A percentile compares a stretch with the other conserved stretches of the same genome.
Conservation (phyloP, 208 protist species). For the Trypanosoma boissoni region DNA sequence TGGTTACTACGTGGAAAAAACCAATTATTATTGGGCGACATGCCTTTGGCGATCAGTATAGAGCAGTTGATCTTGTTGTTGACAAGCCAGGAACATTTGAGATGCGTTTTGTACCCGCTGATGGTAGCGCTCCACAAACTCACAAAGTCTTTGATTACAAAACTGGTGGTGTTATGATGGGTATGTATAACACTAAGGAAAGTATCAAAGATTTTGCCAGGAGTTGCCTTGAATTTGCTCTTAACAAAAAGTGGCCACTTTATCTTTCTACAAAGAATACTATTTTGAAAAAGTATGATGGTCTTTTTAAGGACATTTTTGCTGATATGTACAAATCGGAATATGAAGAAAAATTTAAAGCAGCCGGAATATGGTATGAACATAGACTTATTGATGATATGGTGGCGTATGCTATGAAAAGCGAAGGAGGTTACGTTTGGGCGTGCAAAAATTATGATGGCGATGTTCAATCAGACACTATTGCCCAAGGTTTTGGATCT, state of each 20-base stretch:
- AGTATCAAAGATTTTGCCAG: conserved; percentile 88
- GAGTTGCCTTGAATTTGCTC: conserved; percentile 75
- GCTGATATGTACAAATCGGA: conserved; percentile 67
- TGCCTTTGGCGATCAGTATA: conserved; percentile 86
- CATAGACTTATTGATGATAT: conserved; percentile 93
- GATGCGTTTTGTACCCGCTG: conserved; percentile 63
- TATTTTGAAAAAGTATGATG: conserved; percentile 93
- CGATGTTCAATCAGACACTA: conserved; percentile 91
- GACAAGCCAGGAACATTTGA: conserved; percentile 57
- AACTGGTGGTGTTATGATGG: conserved; percentile 60
- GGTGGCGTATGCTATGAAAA: conserved; percentile 73
- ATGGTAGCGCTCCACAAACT: conserved; percentile 28
- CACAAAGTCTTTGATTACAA: conserved; percentile 68
- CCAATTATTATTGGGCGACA: conserved; percentile 89
- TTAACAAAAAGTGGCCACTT: conserved; percentile 66
- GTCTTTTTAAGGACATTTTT: conserved; percentile 91
- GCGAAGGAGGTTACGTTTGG: conserved; percentile 83
- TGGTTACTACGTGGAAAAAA: conserved; percentile 68
- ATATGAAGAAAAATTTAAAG: conserved; percentile 49
- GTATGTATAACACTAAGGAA: conserved; percentile 90
- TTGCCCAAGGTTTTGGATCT: conserved; percentile 88
- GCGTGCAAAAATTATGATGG: conserved; percentile 96
- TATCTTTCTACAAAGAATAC: conserved; percentile 93
- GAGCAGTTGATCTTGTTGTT: conserved; percentile 75
- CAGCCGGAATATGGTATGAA: conserved; percentile 77